Evolutionary conservation across 2,329 filamentous ascomycete genomes (phyloP), one percentile per base, ranked within the genome.

Genomic region (Hypoxylon sp.): DNA sequence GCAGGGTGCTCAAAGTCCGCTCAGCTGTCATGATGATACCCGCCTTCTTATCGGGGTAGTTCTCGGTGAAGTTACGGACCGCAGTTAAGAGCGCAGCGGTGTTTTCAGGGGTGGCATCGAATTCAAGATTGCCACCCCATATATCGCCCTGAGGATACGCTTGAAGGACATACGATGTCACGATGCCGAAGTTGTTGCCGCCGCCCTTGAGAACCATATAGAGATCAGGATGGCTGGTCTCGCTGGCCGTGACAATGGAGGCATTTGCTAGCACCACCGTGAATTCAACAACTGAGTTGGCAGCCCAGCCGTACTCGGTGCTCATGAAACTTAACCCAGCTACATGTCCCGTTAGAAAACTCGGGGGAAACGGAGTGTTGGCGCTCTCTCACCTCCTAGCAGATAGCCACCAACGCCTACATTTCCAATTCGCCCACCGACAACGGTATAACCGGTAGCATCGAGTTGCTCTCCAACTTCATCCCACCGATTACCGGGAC

Each of bases 1-100:
- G 70, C 0, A 83, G 64, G 10, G 80, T 80, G 2, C 81, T 74
- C 2, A 79, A 69, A 0, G 82, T 82, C 15, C 84, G 79, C 72
- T 87, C 82, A 2, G 83, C 82, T 0, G 87, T 90, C 51, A 86
- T 76, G 68, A 90, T 90, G 50, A 91, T 84, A 11, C 83, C 87
- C 0, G 88, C 88, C 75, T 88, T 89, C 65, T 85, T 81, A 70
- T 91, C 88, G 0, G 82, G 79, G 73, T 88, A 87, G 75, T 89
- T 80, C 70, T 85, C 82, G 5, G 86, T 87, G 71, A 89, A 89
- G 75, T 88, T 84, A 21, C 83, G 82, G 2, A 86, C 77, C 0
- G 85, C 85, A 2, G 77, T 76, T 11, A 88, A 78, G 1, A 89
- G 72, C 13, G 76, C 71, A 4, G 69, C 63, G 19, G 76, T 77